Conservation (phyloP, 768 basidiomycete genomes). For the Strobilomyces echinocephalus region DNA sequence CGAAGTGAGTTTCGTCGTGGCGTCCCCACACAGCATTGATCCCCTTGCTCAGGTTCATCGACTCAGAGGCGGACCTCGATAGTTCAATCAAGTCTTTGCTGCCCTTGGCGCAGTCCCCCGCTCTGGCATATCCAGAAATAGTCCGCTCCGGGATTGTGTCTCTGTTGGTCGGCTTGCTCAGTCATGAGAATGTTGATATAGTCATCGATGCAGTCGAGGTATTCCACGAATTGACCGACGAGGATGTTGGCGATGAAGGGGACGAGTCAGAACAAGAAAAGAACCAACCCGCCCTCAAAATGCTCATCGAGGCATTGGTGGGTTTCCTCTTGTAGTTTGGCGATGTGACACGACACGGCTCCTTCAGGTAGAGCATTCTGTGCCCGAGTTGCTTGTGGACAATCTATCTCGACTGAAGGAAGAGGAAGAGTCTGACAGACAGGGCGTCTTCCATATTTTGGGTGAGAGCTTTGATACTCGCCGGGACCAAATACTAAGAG, state of each 20-base stretch:
- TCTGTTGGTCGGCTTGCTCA: conserved; percentile 78
- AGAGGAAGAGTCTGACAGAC: conserved; percentile 81
- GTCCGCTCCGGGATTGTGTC: conserved; percentile 68
- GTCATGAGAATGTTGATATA: conserved; percentile 96
- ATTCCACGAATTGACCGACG: conserved; percentile 92
- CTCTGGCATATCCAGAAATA: conserved; percentile 84
- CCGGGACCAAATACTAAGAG: neutral
- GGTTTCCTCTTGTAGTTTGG: conserved; percentile 25
- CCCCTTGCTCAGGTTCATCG: conserved; percentile 76
- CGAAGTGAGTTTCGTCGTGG: conserved; percentile 53
- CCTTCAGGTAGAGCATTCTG: conserved; percentile 70
- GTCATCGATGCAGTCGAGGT: conserved; percentile 93
- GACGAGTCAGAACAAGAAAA: conserved; percentile 61
- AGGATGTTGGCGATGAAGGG: conserved; percentile 81
- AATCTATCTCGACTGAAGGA: conserved; percentile 89
- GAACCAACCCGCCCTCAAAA: conserved; percentile 63
- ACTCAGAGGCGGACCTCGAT: conserved; percentile 96
- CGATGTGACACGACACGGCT: conserved; percentile 6
- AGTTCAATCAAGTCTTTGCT: conserved; percentile 78
- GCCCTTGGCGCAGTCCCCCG: conserved; percentile 82
- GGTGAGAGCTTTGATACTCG: conserved; percentile 38
- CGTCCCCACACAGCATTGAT: conserved; percentile 1
- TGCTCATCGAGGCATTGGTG: conserved; percentile 74
- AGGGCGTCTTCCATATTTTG: conserved; percentile 92
- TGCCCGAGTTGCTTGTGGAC: conserved; percentile 84